Evolutionary conservation across 768 basidiomycete genomes (phyloP), one percentile per base, ranked within the genome.

Genomic region (Exidia glandulosa): DNA sequence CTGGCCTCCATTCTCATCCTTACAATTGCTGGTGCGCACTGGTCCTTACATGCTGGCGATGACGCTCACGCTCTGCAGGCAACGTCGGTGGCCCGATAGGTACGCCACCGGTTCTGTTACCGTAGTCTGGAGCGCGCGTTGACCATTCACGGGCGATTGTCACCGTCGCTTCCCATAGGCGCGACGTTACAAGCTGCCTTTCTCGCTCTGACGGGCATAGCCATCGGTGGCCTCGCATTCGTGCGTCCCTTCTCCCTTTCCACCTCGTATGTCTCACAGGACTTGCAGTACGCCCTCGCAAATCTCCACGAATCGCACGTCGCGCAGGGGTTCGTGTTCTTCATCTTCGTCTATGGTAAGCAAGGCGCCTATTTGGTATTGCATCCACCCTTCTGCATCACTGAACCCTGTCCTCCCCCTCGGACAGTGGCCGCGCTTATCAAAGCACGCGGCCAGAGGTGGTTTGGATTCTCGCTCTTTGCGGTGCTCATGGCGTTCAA

Each of bases 311-410:
- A 48, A 55, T 63, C 63, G 30, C 66, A 63, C 23, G 68, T 71
- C 45, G 69, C 68, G 1, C 71, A 71, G 54, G 71, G 64, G 19
- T 64, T 72, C 48, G 62, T 70, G 2, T 69, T 70, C 41, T 66
- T 63, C 19, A 25, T 66, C 31, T 56, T 70, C 32, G 63, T 72
- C n/a, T 72, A 69, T 52, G 19, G 61, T 34, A 50, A 57, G 50
- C 50, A 9, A 9, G 34, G 60, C 64, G 2, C 47, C 62, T 48
- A 30, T 45, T 33, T 32, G 16, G 9, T 3, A 3, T 30, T 37
- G 10, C 9, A 37, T n/a, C 36, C 36, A 37, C 36, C 36, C 52
- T 12, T 36, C 33, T 19, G 2, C 4, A 13, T 32, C 29, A 37
- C 1, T 37, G 29, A 52, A 54, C 47, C 54, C 16, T 60, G 19